A percentile compares a stretch with the other conserved stretches of the same genome.
phyloP scores from a whole-genome alignment of 176 grass and related monocot species.

The Carex parvula region DNA sequence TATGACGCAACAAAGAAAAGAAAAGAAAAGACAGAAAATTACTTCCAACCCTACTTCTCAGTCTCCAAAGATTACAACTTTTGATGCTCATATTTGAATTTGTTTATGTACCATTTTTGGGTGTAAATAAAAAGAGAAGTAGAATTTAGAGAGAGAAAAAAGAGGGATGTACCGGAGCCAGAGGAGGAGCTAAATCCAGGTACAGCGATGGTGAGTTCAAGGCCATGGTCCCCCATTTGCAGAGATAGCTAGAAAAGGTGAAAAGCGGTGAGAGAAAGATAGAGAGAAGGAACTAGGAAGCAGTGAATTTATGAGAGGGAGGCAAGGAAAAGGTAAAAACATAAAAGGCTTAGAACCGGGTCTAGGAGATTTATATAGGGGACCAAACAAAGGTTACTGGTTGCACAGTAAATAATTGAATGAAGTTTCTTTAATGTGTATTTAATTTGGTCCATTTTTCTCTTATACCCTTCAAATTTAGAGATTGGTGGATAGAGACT shows the following conservation, averaged over 20 bases:
- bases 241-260: slow-evolving; percentile 32
- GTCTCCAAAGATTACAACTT: background rate
- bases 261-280: slow-evolving; percentile 27
- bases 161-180: slow-evolving; percentile 55
- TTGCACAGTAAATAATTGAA: slow-evolving; percentile 24
- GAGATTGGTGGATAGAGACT: background rate
- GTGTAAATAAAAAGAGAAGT: background rate
- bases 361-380: slow-evolving; percentile 11
- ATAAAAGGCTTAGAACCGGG: slow-evolving; percentile 27
- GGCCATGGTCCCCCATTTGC: slow-evolving; percentile 54
- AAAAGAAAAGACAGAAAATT: slow-evolving; percentile 12
- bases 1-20: slow-evolving; percentile 16
- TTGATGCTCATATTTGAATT: background rate
- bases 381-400: slow-evolving; percentile 24
- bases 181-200: slow-evolving; percentile 73
- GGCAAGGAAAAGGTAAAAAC: slow-evolving; percentile 17
- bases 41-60: slow-evolving; percentile 16
- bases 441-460: slow-evolving; percentile 8
- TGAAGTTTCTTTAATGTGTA: slow-evolving; percentile 29
- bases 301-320: slow-evolving; percentile 12
- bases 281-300: slow-evolving; percentile 26
- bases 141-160: background rate
- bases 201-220: slow-evolving; percentile 97
- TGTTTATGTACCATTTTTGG: background rate
- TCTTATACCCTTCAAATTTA: background rate